These are phyloP conservation scores for Gleditsia sinensis DNA, from an alignment of 306 rosid genomes.

Conservation along the genomic window DNA sequence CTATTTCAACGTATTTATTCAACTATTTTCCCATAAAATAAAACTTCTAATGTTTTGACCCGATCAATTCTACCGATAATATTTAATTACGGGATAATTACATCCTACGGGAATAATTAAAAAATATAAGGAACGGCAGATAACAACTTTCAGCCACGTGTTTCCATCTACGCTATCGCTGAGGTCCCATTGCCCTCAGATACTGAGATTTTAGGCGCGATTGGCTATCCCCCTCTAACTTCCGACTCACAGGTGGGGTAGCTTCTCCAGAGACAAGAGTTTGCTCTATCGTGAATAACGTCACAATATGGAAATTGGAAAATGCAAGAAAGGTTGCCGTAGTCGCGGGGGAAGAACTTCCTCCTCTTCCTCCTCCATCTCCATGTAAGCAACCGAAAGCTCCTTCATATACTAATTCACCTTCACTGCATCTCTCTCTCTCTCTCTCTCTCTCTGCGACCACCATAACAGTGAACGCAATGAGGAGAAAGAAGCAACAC, in stretches of 20 bases:
- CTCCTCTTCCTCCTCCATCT: not conserved
- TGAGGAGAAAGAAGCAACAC: conserved; percentile 42
- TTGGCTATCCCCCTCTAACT: no score
- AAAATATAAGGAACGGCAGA: no score
- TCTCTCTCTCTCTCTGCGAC: not conserved
- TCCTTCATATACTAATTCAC: not conserved
- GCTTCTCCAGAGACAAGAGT: no score
- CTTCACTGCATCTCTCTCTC: not conserved
- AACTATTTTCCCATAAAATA: no score
- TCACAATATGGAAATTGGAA: not conserved
- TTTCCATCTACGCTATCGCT: no score
- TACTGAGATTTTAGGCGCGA: not conserved
- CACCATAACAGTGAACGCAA: conserved; percentile 29
- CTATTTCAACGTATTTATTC: no score
- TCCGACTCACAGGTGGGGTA: no score
- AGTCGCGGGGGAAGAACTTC: no score
- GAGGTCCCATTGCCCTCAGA: not conserved
- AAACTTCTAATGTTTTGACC: no score
- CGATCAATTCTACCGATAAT: no score
- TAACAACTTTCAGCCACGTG: no score
- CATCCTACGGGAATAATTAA: no score
- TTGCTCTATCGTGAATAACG: not conserved
- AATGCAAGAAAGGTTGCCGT: not conserved
- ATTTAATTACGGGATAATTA: not conserved
- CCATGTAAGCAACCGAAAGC: not conserved